Evolutionary conservation across 1,284 basidiomycete genomes (phyloP).

Genomic region (Austroboletus novae-zelandiae): DNA sequence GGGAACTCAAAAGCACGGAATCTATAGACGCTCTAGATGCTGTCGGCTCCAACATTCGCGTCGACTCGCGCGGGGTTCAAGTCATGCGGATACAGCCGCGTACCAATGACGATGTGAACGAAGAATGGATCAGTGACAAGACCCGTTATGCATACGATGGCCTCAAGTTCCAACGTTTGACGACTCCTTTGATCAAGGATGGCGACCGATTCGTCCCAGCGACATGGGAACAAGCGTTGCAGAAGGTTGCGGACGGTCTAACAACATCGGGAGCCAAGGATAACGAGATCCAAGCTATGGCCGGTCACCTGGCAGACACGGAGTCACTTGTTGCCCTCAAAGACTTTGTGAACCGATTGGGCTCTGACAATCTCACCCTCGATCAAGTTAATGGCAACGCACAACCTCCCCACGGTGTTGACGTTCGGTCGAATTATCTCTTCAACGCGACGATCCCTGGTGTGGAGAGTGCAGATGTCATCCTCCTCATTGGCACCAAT

Average conservation of each 20-base stretch:
- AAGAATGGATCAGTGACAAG: conserved; percentile 99
- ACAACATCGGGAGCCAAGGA: conserved; percentile 79
- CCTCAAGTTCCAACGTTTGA: conserved; percentile 93
- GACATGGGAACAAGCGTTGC: conserved; percentile 91
- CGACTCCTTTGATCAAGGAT: conserved; percentile 87
- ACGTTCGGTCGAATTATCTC: conserved; percentile 94
- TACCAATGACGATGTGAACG: conserved; percentile 98
- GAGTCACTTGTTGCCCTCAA: conserved; percentile 94
- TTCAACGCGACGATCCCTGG: conserved; percentile 96
- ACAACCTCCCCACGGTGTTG: conserved; percentile 77
- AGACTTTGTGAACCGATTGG: conserved; percentile 91
- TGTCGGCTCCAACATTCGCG: conserved; percentile 95
- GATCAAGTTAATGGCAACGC: conserved; percentile 73
- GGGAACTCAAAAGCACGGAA: conserved; percentile 99
- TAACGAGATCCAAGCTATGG: conserved; percentile 96
- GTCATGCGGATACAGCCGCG: conserved; percentile 98
- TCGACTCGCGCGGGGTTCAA: conserved; percentile 93
- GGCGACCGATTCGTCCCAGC: conserved; percentile 92
- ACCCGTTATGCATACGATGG: conserved; percentile 97
- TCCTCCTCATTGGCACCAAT: conserved; percentile 95
- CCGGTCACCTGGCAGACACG: conserved; percentile 91
- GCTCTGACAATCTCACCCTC: conserved; percentile 90
- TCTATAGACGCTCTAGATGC: conserved; percentile 97
- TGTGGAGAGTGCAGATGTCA: conserved; percentile 88
- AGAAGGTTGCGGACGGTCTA: conserved; percentile 79